Base-by-base conservation (phyloP, 371 early-diverging fungal genomes). In the Mucor lusitanicus region DNA sequence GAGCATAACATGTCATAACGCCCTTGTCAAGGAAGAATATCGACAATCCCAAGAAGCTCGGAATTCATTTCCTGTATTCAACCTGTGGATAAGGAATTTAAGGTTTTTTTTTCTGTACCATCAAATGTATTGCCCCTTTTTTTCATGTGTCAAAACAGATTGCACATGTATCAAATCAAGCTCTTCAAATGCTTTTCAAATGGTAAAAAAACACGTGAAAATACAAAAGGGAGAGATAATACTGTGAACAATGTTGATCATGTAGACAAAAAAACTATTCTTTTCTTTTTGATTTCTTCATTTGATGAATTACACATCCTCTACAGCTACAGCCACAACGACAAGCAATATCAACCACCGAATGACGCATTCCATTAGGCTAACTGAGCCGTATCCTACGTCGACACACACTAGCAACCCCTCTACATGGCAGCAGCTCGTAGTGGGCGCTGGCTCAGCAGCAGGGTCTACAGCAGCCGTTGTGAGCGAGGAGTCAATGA, bases 401-500 rank as follows among this genome's bases (percentile, higher is more conserved):
- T 13, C 62, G 9, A 2, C 54, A 1, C 11, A 33, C 9, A 61
- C 17, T 8, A 48, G 3, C 30, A 30, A 30, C 12, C 4, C 37
- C 11, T 61, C 61, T 28, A 64, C 65, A 13, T 92, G 91, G 93
- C 83, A 83, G 62, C 85, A 89, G 64, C 71, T 93, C n/a, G 88
- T 92, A 15, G 82, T 91, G 19, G 84, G 86, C n/a, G 86, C 88
- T 4, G 78, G 88, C 9, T 79, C 88, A 13, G 87, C 90, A 27
- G 85, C 89, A 3, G 87, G 88, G 23, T 84, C 87, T 6, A 88
- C 86, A 28, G 91, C 91, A 11, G 89, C 91, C 21, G 85, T 90
- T 6, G 78, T 92, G 8, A 90, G 90, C 64, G 91, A 91, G 67
- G 92, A 93, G 72, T 87, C 88, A 57, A 86, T 93, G 86, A 87